These are phyloP conservation scores for Alloascoidea africana DNA, from an alignment of 805 yeast species.

Conservation along the genomic window DNA sequence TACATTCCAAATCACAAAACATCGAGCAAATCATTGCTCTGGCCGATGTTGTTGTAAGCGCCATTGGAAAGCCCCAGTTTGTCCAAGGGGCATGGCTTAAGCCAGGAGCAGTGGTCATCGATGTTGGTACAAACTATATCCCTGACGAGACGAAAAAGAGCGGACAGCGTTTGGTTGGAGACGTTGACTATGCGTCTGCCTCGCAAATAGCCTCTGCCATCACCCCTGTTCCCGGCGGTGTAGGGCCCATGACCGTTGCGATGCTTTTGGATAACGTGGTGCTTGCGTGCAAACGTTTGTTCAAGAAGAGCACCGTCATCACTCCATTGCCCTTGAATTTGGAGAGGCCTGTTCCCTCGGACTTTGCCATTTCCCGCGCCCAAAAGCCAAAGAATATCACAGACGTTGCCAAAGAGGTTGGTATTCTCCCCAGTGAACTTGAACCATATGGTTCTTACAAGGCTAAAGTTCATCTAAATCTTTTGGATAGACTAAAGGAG, in stretches of 20 bases:
- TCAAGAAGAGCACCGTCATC: conserved; percentile 26
- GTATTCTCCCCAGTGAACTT: conserved; percentile 62
- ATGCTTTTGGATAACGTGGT: conserved; percentile 80
- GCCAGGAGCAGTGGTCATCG: conserved; percentile 72
- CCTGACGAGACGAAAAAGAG: conserved; percentile 61
- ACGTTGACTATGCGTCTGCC: conserved; percentile 71
- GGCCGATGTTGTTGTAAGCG: conserved; percentile 87
- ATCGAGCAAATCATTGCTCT: conserved; percentile 39
- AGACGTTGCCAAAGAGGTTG: conserved; percentile 65
- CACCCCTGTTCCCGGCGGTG: conserved; percentile 99
- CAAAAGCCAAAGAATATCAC: conserved; percentile 78
- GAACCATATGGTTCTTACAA: conserved; percentile 84
- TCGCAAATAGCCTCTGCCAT: conserved; percentile 46
- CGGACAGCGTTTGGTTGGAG: conserved; percentile 85
- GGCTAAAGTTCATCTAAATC: conserved; percentile 68
- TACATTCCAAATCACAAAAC: conserved; percentile 61
- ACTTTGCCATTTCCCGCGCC: conserved; percentile 75
- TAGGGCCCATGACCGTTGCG: conserved; percentile 98
- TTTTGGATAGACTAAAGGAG: conserved; percentile 49
- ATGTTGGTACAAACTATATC: conserved; percentile 88
- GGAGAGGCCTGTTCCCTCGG: conserved; percentile 71
- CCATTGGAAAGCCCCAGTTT: conserved; percentile 76
- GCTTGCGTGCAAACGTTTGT: conserved; percentile 57
- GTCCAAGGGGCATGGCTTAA: conserved; percentile 85
- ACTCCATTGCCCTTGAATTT: conserved; percentile 40